A percentile compares a stretch with the other conserved stretches of the same genome.
phyloP scores from a whole-genome alignment of 495 filamentous ascomycete genomes.

The Hyaloscypha variabilis region DNA sequence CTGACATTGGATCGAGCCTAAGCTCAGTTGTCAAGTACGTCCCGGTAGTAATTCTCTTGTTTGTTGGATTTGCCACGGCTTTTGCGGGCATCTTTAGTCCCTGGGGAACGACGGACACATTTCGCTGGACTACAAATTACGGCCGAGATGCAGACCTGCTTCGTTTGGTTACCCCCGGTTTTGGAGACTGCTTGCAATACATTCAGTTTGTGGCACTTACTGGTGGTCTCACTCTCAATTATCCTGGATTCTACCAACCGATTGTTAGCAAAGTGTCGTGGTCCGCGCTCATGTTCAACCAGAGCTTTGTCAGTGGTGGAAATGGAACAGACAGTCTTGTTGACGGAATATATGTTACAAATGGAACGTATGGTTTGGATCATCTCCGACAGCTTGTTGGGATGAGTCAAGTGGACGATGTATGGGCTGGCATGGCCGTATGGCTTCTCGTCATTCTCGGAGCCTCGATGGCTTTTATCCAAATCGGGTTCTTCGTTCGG shows the following conservation, averaged over 20 bases:
- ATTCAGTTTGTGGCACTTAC: slow-evolving; percentile 92
- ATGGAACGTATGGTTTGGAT: slow-evolving; percentile 76
- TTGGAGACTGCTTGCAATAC: slow-evolving; percentile 96
- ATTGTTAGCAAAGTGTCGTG: slow-evolving; percentile 84
- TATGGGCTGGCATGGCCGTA: slow-evolving; percentile 90
- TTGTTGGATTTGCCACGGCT: slow-evolving; percentile 80
- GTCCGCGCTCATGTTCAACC: slow-evolving; percentile 91
- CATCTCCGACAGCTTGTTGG: slow-evolving; percentile 82
- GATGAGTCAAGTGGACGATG: slow-evolving; percentile 71
- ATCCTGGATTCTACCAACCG: slow-evolving; percentile 94
- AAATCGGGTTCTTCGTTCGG: slow-evolving; percentile 73
- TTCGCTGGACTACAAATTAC: slow-evolving; percentile 95
- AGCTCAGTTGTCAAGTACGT: slow-evolving; percentile 73
- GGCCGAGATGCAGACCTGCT: slow-evolving; percentile 91
- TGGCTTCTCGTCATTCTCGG: slow-evolving; percentile 80
- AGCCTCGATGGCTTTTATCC: slow-evolving; percentile 67
- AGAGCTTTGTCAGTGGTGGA: slow-evolving; percentile 76
- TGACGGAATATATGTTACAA: slow-evolving; percentile 81
- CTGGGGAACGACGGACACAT: slow-evolving; percentile 88
- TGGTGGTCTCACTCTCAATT: slow-evolving; percentile 81
- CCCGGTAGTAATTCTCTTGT: slow-evolving; percentile 73
- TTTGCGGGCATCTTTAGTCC: slow-evolving; percentile 87
- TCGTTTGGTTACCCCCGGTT: slow-evolving; percentile 91
- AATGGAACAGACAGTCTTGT: slow-evolving; percentile 62
- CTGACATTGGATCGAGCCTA: slow-evolving; percentile 68